A percentile compares a stretch with the other conserved stretches of the same genome.
phyloP scores from a whole-genome alignment of 148 eudicot species.

The Spergularia marina region DNA sequence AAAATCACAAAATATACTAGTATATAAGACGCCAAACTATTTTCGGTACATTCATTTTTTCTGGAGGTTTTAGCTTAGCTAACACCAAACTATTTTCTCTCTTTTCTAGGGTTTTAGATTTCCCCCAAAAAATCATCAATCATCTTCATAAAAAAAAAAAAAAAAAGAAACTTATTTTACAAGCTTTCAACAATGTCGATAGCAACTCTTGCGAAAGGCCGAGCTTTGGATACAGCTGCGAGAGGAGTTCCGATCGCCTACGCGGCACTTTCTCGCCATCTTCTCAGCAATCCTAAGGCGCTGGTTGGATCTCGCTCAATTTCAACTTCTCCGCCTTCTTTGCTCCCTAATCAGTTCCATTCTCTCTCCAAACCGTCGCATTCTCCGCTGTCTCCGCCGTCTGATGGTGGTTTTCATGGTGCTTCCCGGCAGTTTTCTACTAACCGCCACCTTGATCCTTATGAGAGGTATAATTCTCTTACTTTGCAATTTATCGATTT shows the following conservation, averaged over 20 bases:
- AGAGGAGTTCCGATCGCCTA: neutral
- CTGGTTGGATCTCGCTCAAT: conserved; percentile 8
- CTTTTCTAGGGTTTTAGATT: conserved; percentile 17
- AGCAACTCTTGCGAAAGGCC: neutral
- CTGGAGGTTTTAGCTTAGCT: no score
- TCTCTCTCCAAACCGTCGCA: conserved; percentile 8
- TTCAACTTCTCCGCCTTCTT: neutral
- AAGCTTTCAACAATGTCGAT: conserved; percentile 21
- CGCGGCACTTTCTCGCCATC: neutral
- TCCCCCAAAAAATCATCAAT: no score
- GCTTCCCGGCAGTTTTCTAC: conserved; percentile 17
- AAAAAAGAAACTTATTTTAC: neutral
- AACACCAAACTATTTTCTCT: neutral
- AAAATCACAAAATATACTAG: no score
- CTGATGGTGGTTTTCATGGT: neutral
- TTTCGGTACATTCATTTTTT: no score
- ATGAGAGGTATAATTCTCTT: conserved; percentile 17
- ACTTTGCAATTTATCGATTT: neutral
- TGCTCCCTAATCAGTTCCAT: conserved; percentile 16
- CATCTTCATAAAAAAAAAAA: no score
- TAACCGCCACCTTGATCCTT: conserved; percentile 26
- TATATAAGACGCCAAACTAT: no score
- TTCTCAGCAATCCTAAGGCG: neutral
- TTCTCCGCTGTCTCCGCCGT: conserved; percentile 22
- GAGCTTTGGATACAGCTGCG: neutral